A percentile compares a stretch with the other conserved stretches of the same genome.
phyloP scores from a whole-genome alignment of 805 yeast genomes.

The Ogataea trehalophila region DNA sequence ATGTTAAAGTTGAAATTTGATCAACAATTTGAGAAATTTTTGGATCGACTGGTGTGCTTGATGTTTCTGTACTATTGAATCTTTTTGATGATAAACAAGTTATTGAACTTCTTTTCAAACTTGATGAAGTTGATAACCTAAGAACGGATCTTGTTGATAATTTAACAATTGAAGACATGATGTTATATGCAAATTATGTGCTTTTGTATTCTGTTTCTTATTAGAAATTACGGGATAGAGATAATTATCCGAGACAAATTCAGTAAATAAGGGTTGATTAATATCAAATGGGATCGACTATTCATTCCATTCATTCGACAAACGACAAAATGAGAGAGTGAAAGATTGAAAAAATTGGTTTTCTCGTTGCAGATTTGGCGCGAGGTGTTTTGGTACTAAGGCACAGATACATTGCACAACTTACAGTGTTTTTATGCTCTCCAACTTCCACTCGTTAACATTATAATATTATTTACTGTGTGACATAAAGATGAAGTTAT shows the following conservation, averaged over 20 bases:
- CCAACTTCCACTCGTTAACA: no score
- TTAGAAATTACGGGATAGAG: background rate
- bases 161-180: constrained; percentile 15
- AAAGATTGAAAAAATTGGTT: no score
- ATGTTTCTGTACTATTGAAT: constrained; percentile 19
- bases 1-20: constrained; percentile 83
- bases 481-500: no score
- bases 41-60: constrained; percentile 65
- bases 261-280: background rate
- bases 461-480: no score
- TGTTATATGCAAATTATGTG: background rate
- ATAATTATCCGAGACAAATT: no score
- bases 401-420: no score
- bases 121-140: constrained; percentile 10
- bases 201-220: background rate
- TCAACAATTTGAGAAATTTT: constrained; percentile 85
- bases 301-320: no score
- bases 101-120: constrained; percentile 7
- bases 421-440: no score
- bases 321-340: no score
- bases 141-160: constrained; percentile 18
- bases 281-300: no score
- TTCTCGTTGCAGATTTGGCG: no score
- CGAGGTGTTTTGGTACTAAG: no score
- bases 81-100: background rate